Evolutionary conservation across 352 stramenopile species (phyloP).

Genomic region (Thalassiosira gravida): DNA sequence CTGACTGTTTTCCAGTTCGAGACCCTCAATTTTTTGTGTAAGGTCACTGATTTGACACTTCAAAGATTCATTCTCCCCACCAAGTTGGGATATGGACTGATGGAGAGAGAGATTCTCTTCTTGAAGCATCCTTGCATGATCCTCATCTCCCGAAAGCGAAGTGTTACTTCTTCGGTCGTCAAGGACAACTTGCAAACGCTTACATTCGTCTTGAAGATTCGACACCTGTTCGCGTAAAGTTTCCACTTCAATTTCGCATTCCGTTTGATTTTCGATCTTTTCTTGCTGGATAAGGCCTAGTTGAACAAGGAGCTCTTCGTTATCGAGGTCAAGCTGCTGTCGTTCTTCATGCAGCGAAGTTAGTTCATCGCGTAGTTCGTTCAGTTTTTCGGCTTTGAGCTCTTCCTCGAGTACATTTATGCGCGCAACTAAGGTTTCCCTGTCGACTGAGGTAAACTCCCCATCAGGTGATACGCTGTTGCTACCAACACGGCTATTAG

Average conservation of each 20-base stretch:
- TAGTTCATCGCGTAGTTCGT: conserved; percentile 58
- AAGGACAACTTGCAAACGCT: conserved; percentile 41
- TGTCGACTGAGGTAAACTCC: conserved; percentile 24
- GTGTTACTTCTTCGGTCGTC: conserved; percentile 22
- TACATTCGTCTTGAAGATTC: conserved; percentile 36
- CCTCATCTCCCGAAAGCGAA: conserved; percentile 7
- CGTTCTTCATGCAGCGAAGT: conserved; percentile 57
- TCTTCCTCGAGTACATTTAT: conserved; percentile 50
- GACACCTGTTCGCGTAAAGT: conserved; percentile 52
- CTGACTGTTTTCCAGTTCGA: not conserved
- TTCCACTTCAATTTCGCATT: conserved; percentile 46
- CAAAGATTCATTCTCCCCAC: conserved; percentile 49
- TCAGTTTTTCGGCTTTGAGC: conserved; percentile 38
- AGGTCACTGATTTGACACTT: conserved; percentile 57
- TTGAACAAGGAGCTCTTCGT: conserved; percentile 58
- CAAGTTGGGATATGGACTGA: conserved; percentile 37
- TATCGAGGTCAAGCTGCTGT: conserved; percentile 59
- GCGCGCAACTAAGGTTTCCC: conserved; percentile 35
- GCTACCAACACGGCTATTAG: not conserved
- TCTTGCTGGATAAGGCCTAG: conserved; percentile 55
- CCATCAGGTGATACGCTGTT: conserved; percentile 8
- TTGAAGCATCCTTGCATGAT: conserved; percentile 39
- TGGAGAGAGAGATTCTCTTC: conserved; percentile 40
- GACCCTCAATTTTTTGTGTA: conserved; percentile 29
- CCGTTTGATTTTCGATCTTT: conserved; percentile 49